Conservation (phyloP, 805 yeast species). For the Vanderwaltozyma tropicalis region DNA sequence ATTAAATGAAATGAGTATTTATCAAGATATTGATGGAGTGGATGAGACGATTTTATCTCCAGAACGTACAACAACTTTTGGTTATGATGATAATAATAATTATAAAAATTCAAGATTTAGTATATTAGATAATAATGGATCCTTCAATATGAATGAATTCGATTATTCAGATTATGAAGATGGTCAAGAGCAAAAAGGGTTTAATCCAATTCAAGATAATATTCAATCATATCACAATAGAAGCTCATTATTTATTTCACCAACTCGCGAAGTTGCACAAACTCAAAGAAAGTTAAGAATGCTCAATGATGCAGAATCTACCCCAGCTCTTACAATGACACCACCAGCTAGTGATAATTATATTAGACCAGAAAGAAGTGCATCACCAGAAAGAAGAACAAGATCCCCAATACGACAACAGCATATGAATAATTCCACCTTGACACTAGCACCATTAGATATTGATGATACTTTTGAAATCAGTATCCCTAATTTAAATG, state of each 20-base stretch:
- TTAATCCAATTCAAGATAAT: constrained; percentile 15
- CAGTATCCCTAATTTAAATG: background rate
- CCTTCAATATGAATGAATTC: background rate
- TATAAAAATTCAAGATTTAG: too few relatives aligned
- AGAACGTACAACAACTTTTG: background rate
- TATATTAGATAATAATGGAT: background rate
- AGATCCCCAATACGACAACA: constrained; percentile 27
- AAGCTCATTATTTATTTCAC: constrained; percentile 56
- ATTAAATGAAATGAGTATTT: background rate
- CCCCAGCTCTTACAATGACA: background rate
- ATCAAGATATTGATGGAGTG: background rate
- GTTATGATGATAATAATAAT: background rate
- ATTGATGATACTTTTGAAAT: background rate
- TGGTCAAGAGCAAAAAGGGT: constrained; percentile 1
- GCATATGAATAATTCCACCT: constrained; percentile 30
- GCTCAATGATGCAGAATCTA: background rate
- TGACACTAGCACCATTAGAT: constrained; percentile 19
- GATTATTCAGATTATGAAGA: background rate
- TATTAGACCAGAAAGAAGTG: constrained; percentile 21
- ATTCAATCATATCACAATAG: constrained; percentile 13
- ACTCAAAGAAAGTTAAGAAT: constrained; percentile 29
- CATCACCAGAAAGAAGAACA: constrained; percentile 23
- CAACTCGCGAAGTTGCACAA: constrained; percentile 64
- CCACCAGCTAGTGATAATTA: constrained; percentile 1
- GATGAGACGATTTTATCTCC: background rate